These are phyloP conservation scores for Nicotiana obtusifolia DNA, from an alignment of 257 asterid species.

Conservation along the genomic window DNA sequence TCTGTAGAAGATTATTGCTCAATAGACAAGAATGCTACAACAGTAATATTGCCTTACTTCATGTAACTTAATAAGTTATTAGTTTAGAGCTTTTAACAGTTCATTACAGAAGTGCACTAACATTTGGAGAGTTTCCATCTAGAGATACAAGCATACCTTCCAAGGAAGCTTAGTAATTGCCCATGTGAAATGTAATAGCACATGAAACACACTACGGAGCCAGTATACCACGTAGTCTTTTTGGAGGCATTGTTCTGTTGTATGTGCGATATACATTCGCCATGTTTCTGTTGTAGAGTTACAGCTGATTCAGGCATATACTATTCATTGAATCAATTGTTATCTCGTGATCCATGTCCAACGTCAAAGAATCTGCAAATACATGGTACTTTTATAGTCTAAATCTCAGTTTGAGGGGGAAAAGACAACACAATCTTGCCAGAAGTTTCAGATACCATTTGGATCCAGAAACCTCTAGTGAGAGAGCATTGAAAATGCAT, in stretches of 20 bases:
- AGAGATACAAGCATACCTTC: neutral
- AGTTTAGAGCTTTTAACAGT: neutral
- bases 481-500: neutral
- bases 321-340: conserved; percentile 30
- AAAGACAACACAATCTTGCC: neutral
- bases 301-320: conserved; percentile 39
- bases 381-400: neutral
- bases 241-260: conserved; percentile 47
- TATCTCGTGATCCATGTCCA: conserved; percentile 40
- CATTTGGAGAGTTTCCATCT: neutral
- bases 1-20: conserved; percentile 13
- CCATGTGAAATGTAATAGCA: neutral
- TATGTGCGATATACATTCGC: conserved; percentile 37
- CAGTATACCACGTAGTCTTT: conserved; percentile 50
- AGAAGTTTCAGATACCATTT: conserved; percentile 32
- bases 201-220: neutral
- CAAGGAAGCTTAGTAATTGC: neutral
- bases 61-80: no score
- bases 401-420: neutral
- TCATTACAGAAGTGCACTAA: neutral
- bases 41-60: neutral
- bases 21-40: neutral
- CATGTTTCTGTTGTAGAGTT: conserved; percentile 33
- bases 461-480: neutral
- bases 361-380: conserved; percentile 36